Base-by-base conservation (phyloP, 2,329 filamentous ascomycete genomes). In the Neurospora crassa region DNA sequence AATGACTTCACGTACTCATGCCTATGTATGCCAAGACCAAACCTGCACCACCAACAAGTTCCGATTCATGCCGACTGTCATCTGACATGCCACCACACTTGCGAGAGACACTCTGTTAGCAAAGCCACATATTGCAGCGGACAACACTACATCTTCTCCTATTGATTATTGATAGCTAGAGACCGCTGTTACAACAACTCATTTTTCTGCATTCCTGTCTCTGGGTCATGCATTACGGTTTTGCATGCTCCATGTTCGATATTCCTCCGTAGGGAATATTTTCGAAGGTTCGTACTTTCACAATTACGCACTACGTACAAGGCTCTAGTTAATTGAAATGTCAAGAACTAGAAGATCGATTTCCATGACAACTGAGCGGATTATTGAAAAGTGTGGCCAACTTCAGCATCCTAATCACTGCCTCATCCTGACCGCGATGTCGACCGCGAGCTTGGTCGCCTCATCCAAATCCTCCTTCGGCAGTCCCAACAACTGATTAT, bases 381-480 rank as follows among this genome's bases (percentile, higher is more conserved):
- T 29, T 1, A 24, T 2, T 10, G 18, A 16, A 12, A 3, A 2
- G 5, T 7, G 45, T 29, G n/a, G n/a, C 45, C 3, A 24, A 59
- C 2, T 29, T 29, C 11, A 11, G 5, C n/a, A 8, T 5, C 3
- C 20, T 14, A 59, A 59, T 59, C 6, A 59, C 47, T 59, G 20
- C 47, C 12, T 53, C 20, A 29, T 45, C 73, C 82, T 77, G 12
- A 78, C 47, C 24, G 47, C 82, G 80, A 86, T 77, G 6, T 84
- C 80, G 0, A 90, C 74, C 0, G 84, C 85, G 37, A 77, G 76
- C 77, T 80, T 83, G 0, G 86, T 91, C 34, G 81, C 80, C 72
- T 86, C 84, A 74, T 91, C 88, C 67, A 91, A 73, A 63, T 85
- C 83, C 78, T 91, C 89, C 73, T 85, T 79, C 0, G 86, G 84